Base-by-base conservation (phyloP, 805 yeast genomes). In the Saturnispora quitensis region DNA sequence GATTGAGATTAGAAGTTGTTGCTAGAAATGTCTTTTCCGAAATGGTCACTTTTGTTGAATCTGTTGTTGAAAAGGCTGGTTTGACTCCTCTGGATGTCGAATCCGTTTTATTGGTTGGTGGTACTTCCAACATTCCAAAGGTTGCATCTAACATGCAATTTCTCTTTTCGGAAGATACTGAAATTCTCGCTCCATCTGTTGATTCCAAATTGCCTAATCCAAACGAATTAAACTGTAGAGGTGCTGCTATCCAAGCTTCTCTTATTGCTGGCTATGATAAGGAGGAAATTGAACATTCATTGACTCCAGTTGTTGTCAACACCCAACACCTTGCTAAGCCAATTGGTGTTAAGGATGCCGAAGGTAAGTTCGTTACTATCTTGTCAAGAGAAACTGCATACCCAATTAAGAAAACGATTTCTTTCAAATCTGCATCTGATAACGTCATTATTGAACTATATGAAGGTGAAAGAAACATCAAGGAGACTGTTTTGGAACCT, bases 181-280 rank as follows among this genome's bases (percentile, higher is more conserved):
- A 73, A 50, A 77, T 90, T 50, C 74, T 82, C 55, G 82, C 97
- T 25, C 96, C 98, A 58, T 72, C 84, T 35, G 64, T 76, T 55
- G 91, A 87, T 67, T 60, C 86, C 55, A 89, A 88, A 71, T 86
- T 93, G 52, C 66, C 82, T 55, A 80, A 87, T 71, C 97, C 99
- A 55, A 83, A 87, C 64, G 98, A 93, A 74, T 76, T 89, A 63
- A 75, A 85, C 58, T 83, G 95, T 58, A 84, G 95, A 65, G 99
- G 99, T 72, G 95, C 97, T 53, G 97, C 98, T 56, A 78, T 91
- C 67, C 98, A 93, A 77, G 99, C 97, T 48, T 81, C 95, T 38
- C 75, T 91, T 62, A 73, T 85, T 56, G 91, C 85, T 62, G 74
- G 81, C 53, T 95, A 88, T 62, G 93, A 84, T 63, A 89, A 79